Base-by-base conservation (phyloP, 2,329 filamentous ascomycete species). In the Colletotrichum paranaense region DNA sequence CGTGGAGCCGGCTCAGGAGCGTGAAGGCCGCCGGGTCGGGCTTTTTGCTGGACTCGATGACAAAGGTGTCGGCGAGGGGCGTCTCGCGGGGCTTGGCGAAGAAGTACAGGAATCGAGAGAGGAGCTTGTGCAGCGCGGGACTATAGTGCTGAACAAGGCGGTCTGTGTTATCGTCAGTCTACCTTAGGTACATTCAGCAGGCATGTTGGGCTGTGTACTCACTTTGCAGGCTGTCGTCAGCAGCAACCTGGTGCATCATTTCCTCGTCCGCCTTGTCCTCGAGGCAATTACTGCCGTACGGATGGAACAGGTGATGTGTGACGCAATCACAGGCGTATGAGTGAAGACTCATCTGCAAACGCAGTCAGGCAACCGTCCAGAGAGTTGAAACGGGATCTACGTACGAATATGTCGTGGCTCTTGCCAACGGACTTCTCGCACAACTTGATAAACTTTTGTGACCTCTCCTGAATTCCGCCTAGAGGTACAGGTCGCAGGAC, bases 241-340 rank as follows among this genome's bases (percentile, higher is more conserved):
- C 91, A 0, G 91, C 90, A 3, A 93, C 86, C 77, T 94, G 90
- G 68, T 90, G 87, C 92, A 94, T 93, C 80, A 94, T 88, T 16
- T 88, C 85, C 74, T 90, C 88, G 68, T 93, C 90, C n/a, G 86
- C 79, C 38, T 82, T 76, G 22, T 86, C 82, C 35, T 87, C 84
- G 2, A 93, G 84, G 9, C 91, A 92, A 73, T 91, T 85, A 1
- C 90, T 89, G 2, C 91, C 92, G 70, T 90, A 86, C 0, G 91
- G 91, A 67, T 92, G 90, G 78, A 94, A 92, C n/a, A 94, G 85
- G 75, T 93, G 91, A 76, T 92, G 90, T 0, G 91, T 92, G 32
- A 91, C 88, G 76, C 92, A 92, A 78, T 94, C 92, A 66, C 93
- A 90, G 1, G 92, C 92, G 78, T 92, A 94, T 30, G 91, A 88